Percentiles rank a stretch among this genome's conserved stretches.
phyloP scores from a whole-genome alignment of 2,329 filamentous ascomycete genomes.

The Epichloe brachyelytri region DNA sequence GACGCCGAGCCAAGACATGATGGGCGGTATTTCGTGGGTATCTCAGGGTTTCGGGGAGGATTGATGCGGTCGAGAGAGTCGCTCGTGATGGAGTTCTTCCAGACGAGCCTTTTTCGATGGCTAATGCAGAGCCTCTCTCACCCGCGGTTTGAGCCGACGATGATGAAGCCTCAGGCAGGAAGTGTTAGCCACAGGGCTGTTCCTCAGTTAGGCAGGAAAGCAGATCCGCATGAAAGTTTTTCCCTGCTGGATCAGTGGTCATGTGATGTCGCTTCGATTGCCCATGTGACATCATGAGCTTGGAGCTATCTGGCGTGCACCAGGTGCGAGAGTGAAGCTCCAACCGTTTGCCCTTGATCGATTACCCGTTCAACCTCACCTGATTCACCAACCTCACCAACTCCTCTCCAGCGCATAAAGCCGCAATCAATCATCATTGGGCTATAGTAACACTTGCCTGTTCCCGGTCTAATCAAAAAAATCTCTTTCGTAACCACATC shows the following conservation, averaged over 20 bases:
- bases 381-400: neutral
- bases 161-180: conserved; percentile 16
- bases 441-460: conserved; percentile 4
- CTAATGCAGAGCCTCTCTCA: conserved; percentile 15
- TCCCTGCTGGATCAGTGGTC: neutral
- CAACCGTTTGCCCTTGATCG: neutral
- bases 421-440: conserved; percentile 5
- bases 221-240: neutral
- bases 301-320: neutral
- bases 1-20: conserved; percentile 62
- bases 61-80: neutral
- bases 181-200: no score
- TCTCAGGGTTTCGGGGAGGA: conserved; percentile 22
- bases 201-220: neutral
- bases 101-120: conserved; percentile 28
- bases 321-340: neutral
- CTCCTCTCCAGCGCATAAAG: neutral
- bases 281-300: conserved; percentile 10
- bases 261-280: neutral
- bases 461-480: neutral
- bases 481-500: neutral
- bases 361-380: neutral
- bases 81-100: conserved; percentile 15
- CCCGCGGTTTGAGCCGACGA: conserved; percentile 19
- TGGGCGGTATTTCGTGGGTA: conserved; percentile 31